A percentile compares a stretch with the other conserved stretches of the same genome.
Conservation (phyloP, 257 asterid genomes). For the Scutellaria galericulata region DNA sequence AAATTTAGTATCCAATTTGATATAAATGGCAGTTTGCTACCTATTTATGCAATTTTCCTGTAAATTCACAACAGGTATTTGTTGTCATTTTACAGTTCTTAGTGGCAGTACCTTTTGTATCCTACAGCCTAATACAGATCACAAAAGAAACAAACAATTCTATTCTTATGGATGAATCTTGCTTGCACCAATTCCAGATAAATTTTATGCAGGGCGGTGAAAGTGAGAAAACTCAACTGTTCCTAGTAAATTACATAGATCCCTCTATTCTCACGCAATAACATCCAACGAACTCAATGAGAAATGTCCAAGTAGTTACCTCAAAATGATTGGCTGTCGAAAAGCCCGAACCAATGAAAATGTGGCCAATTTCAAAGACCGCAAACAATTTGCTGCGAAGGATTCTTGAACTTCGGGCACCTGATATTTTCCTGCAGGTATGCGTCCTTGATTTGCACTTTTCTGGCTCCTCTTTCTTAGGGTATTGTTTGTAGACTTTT, state of each 20-base stretch:
- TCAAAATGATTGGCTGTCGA: slow-evolving; percentile 79
- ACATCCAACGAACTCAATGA: slow-evolving; percentile 25
- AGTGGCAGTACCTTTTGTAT: neutral
- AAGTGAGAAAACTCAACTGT: slow-evolving; percentile 1
- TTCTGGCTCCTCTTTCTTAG: slow-evolving; percentile 67
- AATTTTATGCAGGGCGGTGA: slow-evolving; percentile 25
- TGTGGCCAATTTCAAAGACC: slow-evolving; percentile 67
- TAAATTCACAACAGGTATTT: slow-evolving; percentile 16
- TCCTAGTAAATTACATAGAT: slow-evolving; percentile 21
- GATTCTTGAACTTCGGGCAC: slow-evolving; percentile 48
- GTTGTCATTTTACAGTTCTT: neutral
- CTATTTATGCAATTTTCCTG: too few species aligned
- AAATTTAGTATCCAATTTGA: too few species aligned
- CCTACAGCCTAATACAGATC: slow-evolving; percentile 12
- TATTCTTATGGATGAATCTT: slow-evolving; percentile 17
- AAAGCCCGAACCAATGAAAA: slow-evolving; percentile 72
- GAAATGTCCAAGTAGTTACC: slow-evolving; percentile 53
- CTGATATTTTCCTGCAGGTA: slow-evolving; percentile 34
- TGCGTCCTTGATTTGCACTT: slow-evolving; percentile 43
- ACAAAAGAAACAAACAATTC: neutral
- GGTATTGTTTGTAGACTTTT: slow-evolving; percentile 45
- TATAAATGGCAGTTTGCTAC: too few species aligned
- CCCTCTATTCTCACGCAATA: slow-evolving; percentile 23
- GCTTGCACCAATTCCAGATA: slow-evolving; percentile 16
- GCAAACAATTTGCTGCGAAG: slow-evolving; percentile 52